These are phyloP conservation scores for Salvia sclarea DNA, from an alignment of 305 asterid species.

Conservation along the genomic window DNA sequence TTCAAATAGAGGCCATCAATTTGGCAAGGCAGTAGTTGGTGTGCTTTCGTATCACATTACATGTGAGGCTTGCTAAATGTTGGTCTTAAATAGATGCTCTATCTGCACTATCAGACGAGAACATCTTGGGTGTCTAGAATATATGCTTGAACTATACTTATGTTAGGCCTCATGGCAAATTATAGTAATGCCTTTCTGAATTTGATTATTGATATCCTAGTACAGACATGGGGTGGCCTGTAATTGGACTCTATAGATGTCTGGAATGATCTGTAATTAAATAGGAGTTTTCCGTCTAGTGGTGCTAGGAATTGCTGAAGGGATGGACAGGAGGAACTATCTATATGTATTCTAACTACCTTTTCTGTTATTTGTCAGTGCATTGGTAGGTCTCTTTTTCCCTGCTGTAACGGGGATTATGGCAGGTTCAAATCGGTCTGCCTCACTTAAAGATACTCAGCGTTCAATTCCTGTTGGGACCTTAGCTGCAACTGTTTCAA, in stretches of 20 bases:
- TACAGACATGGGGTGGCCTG: neutral
- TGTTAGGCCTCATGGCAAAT: constrained; percentile 1
- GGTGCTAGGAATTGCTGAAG: constrained; percentile 25
- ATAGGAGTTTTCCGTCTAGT: constrained; percentile 23
- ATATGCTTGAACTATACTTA: constrained; percentile 6
- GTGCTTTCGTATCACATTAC: neutral
- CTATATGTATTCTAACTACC: constrained; percentile 39
- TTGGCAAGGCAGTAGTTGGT: constrained; percentile 15
- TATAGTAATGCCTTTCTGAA: constrained; percentile 13
- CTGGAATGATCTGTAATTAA: constrained; percentile 25
- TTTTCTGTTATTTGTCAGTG: constrained; percentile 59
- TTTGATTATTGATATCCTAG: constrained; percentile 5
- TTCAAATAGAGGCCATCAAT: constrained; percentile 7
- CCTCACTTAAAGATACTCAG: constrained; percentile 96
- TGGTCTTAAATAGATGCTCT: neutral
- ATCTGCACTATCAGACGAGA: neutral
- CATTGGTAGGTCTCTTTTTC: constrained; percentile 98
- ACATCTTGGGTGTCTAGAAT: neutral
- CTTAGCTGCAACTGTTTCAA: constrained; percentile 84
- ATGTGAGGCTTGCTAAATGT: neutral
- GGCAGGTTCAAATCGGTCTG: constrained; percentile 99
- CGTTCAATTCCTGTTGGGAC: constrained; percentile 96
- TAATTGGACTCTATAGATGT: constrained; percentile 18
- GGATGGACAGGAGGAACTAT: constrained; percentile 25
- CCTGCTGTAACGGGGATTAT: constrained; percentile 99